These are phyloP conservation scores for Schwanniomyces vanrijiae DNA, from an alignment of 805 yeast genomes.

Conservation along the genomic window DNA sequence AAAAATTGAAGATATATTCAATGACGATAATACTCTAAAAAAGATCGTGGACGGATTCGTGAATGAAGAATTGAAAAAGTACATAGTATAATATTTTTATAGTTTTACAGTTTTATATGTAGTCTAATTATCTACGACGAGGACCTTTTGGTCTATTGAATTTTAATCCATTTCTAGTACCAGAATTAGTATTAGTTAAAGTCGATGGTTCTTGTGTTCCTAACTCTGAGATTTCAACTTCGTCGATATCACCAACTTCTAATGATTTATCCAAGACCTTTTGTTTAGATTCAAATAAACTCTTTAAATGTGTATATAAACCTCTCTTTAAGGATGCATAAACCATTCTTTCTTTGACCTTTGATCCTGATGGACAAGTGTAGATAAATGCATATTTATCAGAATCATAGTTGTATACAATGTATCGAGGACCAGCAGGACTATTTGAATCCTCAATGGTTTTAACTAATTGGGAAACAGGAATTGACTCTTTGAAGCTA, in stretches of 20 bases:
- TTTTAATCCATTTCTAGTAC: constrained; percentile 25
- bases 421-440: constrained; percentile 43
- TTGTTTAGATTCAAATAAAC: constrained; percentile 25
- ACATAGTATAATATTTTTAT: neutral
- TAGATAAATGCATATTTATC: constrained; percentile 61
- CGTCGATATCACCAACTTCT: constrained; percentile 75
- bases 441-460: constrained; percentile 36
- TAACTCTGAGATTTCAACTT: constrained; percentile 57
- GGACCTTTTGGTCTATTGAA: constrained; percentile 71
- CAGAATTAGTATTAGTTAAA: constrained; percentile 5
- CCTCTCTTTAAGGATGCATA: constrained; percentile 81
- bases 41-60: constrained; percentile 24
- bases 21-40: constrained; percentile 14
- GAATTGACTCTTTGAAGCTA: constrained; percentile 19
- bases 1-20: constrained; percentile 16
- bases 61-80: constrained; percentile 17
- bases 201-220: constrained; percentile 16
- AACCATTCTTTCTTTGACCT: constrained; percentile 87
- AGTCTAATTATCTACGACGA: constrained; percentile 36
- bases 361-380: constrained; percentile 87
- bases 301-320: constrained; percentile 50
- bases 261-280: constrained; percentile 44
- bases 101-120: neutral
- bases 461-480: constrained; percentile 17
- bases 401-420: constrained; percentile 45